Percentiles rank a stretch among this genome's conserved stretches.
Conservation (phyloP, 495 filamentous ascomycete species). For the Trichocladium uniseriatum region DNA sequence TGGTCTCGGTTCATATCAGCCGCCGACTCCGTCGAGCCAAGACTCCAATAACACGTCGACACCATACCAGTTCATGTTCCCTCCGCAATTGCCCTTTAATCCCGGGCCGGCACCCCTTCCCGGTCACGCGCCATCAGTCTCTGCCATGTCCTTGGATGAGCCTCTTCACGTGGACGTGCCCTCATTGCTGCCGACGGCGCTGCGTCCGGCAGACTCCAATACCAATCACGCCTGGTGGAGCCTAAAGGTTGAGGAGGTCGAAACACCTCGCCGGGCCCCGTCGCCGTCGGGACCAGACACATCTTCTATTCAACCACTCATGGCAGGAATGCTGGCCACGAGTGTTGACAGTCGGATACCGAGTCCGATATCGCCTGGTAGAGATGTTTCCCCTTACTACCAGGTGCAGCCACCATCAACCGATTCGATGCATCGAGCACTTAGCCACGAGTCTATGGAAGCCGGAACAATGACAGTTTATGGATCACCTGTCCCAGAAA, state of each 20-base stretch:
- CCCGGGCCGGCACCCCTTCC: conserved; percentile 1
- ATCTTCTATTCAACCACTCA: conserved; percentile 4
- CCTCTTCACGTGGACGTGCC: conserved; percentile 3
- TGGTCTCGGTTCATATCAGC: conserved; percentile 6
- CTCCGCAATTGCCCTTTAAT: conserved; percentile 9
- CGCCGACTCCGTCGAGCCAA: conserved; percentile 4
- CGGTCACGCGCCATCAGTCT: background rate
- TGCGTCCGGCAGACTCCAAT: conserved; percentile 2
- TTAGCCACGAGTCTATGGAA: conserved; percentile 23
- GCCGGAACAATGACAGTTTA: conserved; percentile 7
- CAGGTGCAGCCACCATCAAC: conserved; percentile 5
- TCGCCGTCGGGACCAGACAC: conserved; percentile 2
- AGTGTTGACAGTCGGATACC: conserved; percentile 2
- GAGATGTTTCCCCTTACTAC: conserved; percentile 13
- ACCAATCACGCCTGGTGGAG: conserved; percentile 22
- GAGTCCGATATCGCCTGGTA: conserved; percentile 12
- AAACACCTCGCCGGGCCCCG: conserved; percentile 13
- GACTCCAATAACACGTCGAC: background rate
- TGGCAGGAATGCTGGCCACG: background rate
- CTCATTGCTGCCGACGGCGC: conserved; percentile 5
- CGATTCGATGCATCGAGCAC: conserved; percentile 14
- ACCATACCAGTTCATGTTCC: conserved; percentile 15
- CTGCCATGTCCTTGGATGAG: conserved; percentile 23
- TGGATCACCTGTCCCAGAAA: conserved; percentile 9
- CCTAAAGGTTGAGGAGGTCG: conserved; percentile 4